Evolutionary conservation across 2,329 filamentous ascomycete species (phyloP), one percentile per base, ranked within the genome.

Genomic region (Colletotrichum siamense): DNA sequence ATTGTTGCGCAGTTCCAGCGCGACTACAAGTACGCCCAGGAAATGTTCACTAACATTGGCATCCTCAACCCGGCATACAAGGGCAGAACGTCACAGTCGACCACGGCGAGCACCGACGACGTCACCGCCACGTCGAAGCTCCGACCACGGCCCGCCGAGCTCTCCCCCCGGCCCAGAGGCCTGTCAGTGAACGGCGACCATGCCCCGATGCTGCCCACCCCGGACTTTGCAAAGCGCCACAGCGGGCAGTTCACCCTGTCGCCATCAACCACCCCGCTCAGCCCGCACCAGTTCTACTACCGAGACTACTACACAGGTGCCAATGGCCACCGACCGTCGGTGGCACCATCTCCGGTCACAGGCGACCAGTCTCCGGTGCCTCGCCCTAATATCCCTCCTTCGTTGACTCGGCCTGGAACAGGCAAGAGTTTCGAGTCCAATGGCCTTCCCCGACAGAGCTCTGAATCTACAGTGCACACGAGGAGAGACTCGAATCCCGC

Each of bases 11-110:
- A 93, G 13, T 99, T 98, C 89, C 90, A 93, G 68, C 91, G 91
- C 18, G 96, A 98, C 81, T 97, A 94, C 83, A 92, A 91, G 28
- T 93, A 94, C 80, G 91, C 94, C 68, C 94, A 98, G 79, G 92
- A 94, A 32, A 91, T 94, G 78, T 89, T 96, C 24, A 89, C 92
- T 78, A 91, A 90, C 64, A 90, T 98, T 62, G 92, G 92, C 22
- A 94, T 98, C 72, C 91, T 96, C 84, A 98, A 98, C 81, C 94
- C 95, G 22, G 92, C 83, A 82, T 94, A 85, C 83, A 92, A 80
- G 88, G 93, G 82, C 84, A 91, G 82, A 83, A 90, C 85, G 81
- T 93, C 86, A 26, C 91, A 88, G 80, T 93, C 85, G 85, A 94
- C 86, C 52, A 92, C 92, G 3, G 84, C 85, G 86, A 90, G 89